Conservation (phyloP, 2,329 filamentous ascomycete species). For the Penicillium sp. region DNA sequence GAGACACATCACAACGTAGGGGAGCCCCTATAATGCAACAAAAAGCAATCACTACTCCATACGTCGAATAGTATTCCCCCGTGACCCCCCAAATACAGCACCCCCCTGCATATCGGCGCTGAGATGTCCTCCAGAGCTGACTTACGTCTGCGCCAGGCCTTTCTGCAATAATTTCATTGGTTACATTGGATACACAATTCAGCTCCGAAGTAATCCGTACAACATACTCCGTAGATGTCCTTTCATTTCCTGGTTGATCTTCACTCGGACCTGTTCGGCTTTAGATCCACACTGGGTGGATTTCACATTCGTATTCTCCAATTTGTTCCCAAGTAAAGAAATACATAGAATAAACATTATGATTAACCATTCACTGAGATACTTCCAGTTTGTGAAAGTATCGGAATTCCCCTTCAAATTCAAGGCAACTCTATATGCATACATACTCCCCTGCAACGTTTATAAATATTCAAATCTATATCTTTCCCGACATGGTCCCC, state of each 20-base stretch:
- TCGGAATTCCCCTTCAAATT: neutral
- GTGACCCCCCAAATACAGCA: neutral
- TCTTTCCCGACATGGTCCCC: neutral
- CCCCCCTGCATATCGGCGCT: neutral
- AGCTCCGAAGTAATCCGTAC: neutral
- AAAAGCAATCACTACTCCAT: neutral
- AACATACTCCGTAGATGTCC: neutral
- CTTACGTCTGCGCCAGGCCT: neutral
- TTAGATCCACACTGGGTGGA: neutral
- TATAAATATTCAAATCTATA: neutral
- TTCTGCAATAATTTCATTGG: neutral
- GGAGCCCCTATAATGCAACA: too few species aligned
- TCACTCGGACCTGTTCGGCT: neutral
- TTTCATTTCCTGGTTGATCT: neutral
- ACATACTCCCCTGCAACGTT: neutral
- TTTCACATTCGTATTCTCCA: neutral
- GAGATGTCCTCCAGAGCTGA: too few species aligned
- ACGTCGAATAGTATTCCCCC: neutral
- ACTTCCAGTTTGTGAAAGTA: neutral
- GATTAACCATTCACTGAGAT: neutral
- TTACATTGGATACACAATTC: too few species aligned
- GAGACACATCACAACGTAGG: neutral
- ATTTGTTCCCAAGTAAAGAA: neutral
- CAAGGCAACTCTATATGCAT: neutral
- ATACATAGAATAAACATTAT: neutral